Percentiles rank a stretch among this genome's conserved stretches.
Evolutionary conservation across 257 asterid species (phyloP).

Genomic region (Vinca minor): DNA sequence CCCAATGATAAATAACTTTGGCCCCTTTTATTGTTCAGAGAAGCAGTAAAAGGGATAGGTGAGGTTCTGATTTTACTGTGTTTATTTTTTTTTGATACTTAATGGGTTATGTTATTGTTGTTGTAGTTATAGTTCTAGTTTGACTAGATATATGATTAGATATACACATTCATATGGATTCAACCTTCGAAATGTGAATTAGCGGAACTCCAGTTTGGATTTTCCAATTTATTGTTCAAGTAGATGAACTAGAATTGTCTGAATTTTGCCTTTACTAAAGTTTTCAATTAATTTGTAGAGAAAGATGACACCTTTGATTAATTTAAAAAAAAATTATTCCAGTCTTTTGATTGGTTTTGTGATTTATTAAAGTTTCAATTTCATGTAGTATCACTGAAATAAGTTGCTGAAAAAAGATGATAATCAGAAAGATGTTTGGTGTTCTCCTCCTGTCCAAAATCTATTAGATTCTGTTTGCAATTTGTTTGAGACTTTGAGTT

Average conservation of each 20-base stretch:
- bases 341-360: too few relatives aligned
- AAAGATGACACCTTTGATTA: neutral
- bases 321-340: too few relatives aligned
- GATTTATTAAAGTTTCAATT: too few relatives aligned
- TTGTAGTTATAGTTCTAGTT: constrained; percentile 13
- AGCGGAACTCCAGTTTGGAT: constrained; percentile 28
- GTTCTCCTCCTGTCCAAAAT: too few relatives aligned
- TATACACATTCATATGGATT: constrained; percentile 23
- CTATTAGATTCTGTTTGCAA: neutral
- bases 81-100: constrained; percentile 2
- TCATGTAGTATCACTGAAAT: too few relatives aligned
- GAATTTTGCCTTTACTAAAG: neutral
- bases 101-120: constrained; percentile 1
- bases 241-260: constrained; percentile 14
- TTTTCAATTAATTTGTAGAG: neutral
- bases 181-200: constrained; percentile 29
- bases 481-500: too few relatives aligned
- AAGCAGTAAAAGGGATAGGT: constrained; percentile 26
- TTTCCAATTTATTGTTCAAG: constrained; percentile 8
- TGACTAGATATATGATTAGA: constrained; percentile 23
- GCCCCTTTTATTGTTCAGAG: neutral
- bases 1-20: constrained; percentile 41
- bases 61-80: constrained; percentile 17
- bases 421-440: too few relatives aligned
- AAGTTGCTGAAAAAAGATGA: too few relatives aligned